Evolutionary conservation across 768 basidiomycete species (phyloP).

Genomic region (Wakefieldia striispora): DNA sequence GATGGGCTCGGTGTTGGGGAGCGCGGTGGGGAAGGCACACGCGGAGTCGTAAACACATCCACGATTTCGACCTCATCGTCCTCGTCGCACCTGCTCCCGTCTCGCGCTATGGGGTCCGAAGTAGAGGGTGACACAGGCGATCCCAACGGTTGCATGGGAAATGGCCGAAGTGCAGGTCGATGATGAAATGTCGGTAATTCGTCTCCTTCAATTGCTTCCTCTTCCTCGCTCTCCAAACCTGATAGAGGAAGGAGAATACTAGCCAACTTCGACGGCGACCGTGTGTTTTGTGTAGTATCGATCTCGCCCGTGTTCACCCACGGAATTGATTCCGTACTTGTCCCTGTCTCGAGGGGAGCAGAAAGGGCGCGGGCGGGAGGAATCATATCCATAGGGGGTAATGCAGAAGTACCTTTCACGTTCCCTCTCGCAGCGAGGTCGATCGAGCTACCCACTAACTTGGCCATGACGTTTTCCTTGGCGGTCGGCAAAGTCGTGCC

Average conservation of each 20-base stretch:
- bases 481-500: neutral
- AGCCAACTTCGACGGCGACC: constrained; percentile 13
- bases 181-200: constrained; percentile 21
- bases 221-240: constrained; percentile 10
- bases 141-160: constrained; percentile 25
- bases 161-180: constrained; percentile 18
- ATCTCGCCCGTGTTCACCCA: neutral
- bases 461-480: neutral
- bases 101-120: neutral
- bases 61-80: constrained; percentile 7
- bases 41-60: constrained; percentile 24
- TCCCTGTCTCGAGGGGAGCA: neutral
- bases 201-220: constrained; percentile 8
- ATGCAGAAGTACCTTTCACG: neutral
- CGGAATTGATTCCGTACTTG: neutral
- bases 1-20: constrained; percentile 23
- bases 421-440: constrained; percentile 8
- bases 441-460: neutral
- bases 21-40: constrained; percentile 16
- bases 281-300: neutral
- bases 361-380: constrained; percentile 1
- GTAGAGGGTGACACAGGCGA: neutral
- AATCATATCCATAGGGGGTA: neutral
- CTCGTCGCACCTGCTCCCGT: neutral
- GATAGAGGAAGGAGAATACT: constrained; percentile 9